These are phyloP conservation scores for Nidula microcarpa DNA, from an alignment of 768 basidiomycete genomes.

Conservation along the genomic window DNA sequence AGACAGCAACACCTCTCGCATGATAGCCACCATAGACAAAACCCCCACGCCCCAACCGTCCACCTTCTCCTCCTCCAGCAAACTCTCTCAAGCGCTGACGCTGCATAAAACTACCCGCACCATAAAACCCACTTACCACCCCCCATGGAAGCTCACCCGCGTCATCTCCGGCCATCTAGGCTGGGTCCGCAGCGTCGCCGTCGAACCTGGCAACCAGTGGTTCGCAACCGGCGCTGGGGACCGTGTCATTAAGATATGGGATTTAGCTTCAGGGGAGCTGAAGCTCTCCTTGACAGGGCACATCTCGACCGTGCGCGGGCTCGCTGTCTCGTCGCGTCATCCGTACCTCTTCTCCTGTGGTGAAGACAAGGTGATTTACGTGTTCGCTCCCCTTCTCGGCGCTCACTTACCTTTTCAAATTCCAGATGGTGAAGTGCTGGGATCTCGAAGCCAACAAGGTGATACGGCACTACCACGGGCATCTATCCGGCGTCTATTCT, in stretches of 20 bases:
- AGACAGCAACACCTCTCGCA: slow-evolving; percentile 52
- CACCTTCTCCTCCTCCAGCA: slow-evolving; percentile 59
- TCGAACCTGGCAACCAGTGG: slow-evolving; percentile 98
- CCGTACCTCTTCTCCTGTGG: slow-evolving; percentile 97
- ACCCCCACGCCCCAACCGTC: slow-evolving; percentile 66
- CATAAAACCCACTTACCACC: slow-evolving; percentile 93
- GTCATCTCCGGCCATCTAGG: slow-evolving; percentile 98
- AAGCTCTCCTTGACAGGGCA: slow-evolving; percentile 97
- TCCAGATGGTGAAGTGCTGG: slow-evolving; percentile 99
- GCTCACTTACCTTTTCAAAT: not conserved
- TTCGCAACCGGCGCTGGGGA: slow-evolving; percentile 98
- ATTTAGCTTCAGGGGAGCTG: slow-evolving; percentile 94
- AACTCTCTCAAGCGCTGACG: slow-evolving; percentile 85
- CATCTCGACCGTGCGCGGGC: slow-evolving; percentile 92
- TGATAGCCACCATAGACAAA: slow-evolving; percentile 75
- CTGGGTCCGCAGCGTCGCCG: slow-evolving; percentile 95
- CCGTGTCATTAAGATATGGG: slow-evolving; percentile 98
- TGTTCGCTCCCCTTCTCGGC: not conserved
- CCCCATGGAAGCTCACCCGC: slow-evolving; percentile 93
- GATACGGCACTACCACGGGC: slow-evolving; percentile 97
- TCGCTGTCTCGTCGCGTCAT: slow-evolving; percentile 90
- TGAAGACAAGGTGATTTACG: slow-evolving; percentile 81
- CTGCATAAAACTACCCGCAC: slow-evolving; percentile 92
- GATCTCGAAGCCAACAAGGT: slow-evolving; percentile 99
- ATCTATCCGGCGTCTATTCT: slow-evolving; percentile 96